phyloP scores from a whole-genome alignment of 2,329 filamentous ascomycete species.

The Pseudogymnoascus pannorum region DNA sequence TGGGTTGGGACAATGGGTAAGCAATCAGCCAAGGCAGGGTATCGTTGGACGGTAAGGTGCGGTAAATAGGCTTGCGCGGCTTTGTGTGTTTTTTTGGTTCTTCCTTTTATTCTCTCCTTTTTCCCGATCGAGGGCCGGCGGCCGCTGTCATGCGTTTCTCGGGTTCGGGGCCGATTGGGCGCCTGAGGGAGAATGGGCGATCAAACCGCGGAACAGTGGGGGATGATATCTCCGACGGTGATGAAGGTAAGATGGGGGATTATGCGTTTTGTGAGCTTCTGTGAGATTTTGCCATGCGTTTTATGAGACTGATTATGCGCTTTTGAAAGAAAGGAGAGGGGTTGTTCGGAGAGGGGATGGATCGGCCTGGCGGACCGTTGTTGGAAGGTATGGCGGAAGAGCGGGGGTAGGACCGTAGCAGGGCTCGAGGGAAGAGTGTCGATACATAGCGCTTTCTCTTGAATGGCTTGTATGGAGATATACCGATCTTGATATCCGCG shows the following conservation, averaged over 20 bases:
- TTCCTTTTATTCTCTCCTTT: not conserved
- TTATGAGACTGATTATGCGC: not conserved
- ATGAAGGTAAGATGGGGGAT: not conserved
- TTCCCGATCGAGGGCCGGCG: not conserved
- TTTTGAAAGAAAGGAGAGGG: not conserved
- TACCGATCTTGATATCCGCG: conserved; percentile 1
- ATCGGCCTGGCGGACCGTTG: not conserved
- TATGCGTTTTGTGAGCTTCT: conserved; percentile 1
- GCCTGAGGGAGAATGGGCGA: not conserved
- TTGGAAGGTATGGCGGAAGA: too few species aligned
- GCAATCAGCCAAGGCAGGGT: not conserved
- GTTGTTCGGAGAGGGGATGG: not conserved
- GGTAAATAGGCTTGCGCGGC: not conserved
- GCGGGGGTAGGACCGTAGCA: not conserved
- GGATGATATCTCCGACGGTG: not conserved
- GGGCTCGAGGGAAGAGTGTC: not conserved
- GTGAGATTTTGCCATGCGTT: not conserved
- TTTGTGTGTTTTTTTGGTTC: too few species aligned
- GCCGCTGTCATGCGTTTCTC: not conserved
- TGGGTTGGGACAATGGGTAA: not conserved
- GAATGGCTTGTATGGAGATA: not conserved
- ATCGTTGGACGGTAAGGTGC: not conserved
- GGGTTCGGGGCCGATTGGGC: not conserved
- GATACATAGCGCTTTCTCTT: not conserved
- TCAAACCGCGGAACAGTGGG: not conserved